These are phyloP conservation scores for Zygoascus ofunaensis DNA, from an alignment of 805 yeast genomes.

Conservation along the genomic window DNA sequence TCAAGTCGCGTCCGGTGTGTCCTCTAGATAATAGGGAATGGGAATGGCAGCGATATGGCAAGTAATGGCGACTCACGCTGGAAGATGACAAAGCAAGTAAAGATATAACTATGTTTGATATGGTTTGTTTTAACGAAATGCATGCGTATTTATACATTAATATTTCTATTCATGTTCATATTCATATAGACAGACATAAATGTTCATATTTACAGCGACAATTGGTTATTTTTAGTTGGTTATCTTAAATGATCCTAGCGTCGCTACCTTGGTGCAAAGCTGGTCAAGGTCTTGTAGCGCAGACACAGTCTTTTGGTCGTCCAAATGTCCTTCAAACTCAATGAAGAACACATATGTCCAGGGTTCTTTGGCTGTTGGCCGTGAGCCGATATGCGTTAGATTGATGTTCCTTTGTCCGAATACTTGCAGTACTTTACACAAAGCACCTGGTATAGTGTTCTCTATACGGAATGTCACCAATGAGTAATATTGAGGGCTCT, in stretches of 20 bases:
- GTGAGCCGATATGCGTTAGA: conserved; percentile 61
- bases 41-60: conserved; percentile 68
- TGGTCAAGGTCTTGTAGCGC: conserved; percentile 38
- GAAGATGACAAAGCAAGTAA: no score
- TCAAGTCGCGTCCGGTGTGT: conserved; percentile 89
- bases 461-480: conserved; percentile 57
- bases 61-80: conserved; percentile 30
- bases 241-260: conserved; percentile 57
- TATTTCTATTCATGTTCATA: no score
- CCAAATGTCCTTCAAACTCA: conserved; percentile 45
- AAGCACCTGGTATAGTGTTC: conserved; percentile 56
- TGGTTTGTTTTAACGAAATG: no score
- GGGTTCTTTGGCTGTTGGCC: conserved; percentile 55
- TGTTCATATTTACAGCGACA: neutral
- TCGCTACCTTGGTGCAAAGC: conserved; percentile 41
- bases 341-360: conserved; percentile 83
- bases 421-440: conserved; percentile 53
- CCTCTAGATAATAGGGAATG: conserved; percentile 93
- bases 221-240: no score
- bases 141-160: no score
- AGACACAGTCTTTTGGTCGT: conserved; percentile 8
- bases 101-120: no score
- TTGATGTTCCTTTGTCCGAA: conserved; percentile 51
- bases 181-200: no score
- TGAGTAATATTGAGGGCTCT: conserved; percentile 24